Base-by-base conservation (phyloP, 2,329 filamentous ascomycete species). In the Venturiaceae sp. region DNA sequence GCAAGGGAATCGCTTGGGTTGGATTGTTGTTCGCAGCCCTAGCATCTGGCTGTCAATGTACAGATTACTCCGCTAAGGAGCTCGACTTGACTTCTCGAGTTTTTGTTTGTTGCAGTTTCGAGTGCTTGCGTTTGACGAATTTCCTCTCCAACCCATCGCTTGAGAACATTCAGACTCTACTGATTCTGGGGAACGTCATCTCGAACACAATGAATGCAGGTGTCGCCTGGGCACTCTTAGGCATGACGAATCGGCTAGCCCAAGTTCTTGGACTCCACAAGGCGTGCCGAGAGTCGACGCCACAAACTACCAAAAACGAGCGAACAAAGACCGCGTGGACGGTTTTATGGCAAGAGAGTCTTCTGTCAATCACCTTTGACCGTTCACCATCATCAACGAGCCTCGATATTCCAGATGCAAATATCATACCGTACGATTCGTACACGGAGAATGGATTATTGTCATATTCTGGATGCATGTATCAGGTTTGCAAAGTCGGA, bases 191-290 rank as follows among this genome's bases (percentile, higher is more conserved):
- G 53, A 84, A 84, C 63, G 82, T 83, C 26, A 73, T 83, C 32
- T 81, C 80, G 1, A 83, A 83, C 65, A 83, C 83, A 62, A 83
- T 83, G 80, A 85, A 85, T 60, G 82, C 83, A 8, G 83, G 83
- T 2, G 82, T 83, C 19, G 80, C 82, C 4, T 85, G 84, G 74
- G 80, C 82, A 28, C 67, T 85, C 14, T 78, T 82, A 50, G 80
- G 76, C 8, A 76, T 85, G 68, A 84, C 82, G 1, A 76, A 83
- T 53, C 76, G 83, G 60, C 78, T 85, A 68, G 81, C 81, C 13
- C 75, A 84, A 67, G 81, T 80, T 5, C 74, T 84, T 11, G 83
- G 83, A 5, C 68, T 85, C 46, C 83, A 85, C 62, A 77, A 81
- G 47, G 76, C 80, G 64, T 83, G 81, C 50, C 79, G 80, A 39